These are phyloP conservation scores for Chlorella vulgaris DNA, from an alignment of 139 green algal species.

Conservation along the genomic window DNA sequence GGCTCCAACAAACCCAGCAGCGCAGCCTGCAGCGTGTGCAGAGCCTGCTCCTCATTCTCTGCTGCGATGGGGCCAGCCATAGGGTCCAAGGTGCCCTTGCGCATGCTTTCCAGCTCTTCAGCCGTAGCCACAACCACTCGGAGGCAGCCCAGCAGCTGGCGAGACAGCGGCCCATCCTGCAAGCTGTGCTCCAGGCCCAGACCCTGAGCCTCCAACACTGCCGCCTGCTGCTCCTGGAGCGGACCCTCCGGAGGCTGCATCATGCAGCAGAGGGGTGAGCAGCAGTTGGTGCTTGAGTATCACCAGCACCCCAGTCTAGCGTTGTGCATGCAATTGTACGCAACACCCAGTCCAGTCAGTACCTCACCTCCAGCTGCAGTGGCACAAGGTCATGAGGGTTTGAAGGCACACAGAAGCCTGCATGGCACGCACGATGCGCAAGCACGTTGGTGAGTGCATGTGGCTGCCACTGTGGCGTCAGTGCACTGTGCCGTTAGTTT, in stretches of 20 bases:
- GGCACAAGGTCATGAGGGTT: conserved; percentile 68
- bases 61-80: conserved; percentile 2
- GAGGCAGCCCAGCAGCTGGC: conserved; percentile 42
- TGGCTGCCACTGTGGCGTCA: too few relatives aligned
- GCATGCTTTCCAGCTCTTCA: conserved; percentile 30
- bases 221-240: not conserved
- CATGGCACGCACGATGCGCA: too few relatives aligned
- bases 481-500: too few relatives aligned
- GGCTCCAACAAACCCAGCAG: conserved; percentile 27
- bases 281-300: not conserved
- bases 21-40: conserved; percentile 29
- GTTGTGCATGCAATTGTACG: not conserved
- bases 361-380: conserved; percentile 35
- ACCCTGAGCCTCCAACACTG: conserved; percentile 32
- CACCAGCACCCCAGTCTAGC: not conserved
- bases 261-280: not conserved
- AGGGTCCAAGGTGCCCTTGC: not conserved
- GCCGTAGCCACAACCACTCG: conserved; percentile 29
- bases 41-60: conserved; percentile 37
- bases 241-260: conserved; percentile 19
- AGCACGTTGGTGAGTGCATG: too few relatives aligned
- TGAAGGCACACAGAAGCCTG: conserved; percentile 57
- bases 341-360: too few relatives aligned
- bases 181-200: conserved; percentile 47
- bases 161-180: conserved; percentile 34